Conservation (phyloP, 768 basidiomycete species). For the Russula brevipes region DNA sequence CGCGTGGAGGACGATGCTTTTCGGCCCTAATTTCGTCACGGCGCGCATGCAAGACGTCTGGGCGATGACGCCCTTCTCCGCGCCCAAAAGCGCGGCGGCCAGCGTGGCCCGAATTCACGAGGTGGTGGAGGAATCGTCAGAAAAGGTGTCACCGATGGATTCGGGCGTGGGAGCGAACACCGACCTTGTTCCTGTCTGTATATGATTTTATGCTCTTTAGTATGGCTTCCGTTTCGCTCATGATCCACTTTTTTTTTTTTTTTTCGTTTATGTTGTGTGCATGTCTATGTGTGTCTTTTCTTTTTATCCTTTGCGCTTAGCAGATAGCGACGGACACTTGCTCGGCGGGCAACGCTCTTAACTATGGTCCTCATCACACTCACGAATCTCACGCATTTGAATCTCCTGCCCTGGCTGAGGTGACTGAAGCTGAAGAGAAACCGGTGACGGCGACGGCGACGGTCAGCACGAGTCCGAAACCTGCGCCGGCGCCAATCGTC, state of each 20-base stretch:
- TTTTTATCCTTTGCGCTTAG: conserved; percentile 1
- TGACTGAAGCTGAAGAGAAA: neutral
- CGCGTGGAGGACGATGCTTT: conserved; percentile 32
- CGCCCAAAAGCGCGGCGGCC: conserved; percentile 3
- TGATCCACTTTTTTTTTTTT: conserved; percentile 12
- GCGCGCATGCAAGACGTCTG: conserved; percentile 34
- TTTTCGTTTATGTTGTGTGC: no score
- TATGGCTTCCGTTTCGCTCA: conserved; percentile 20
- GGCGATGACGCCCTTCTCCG: conserved; percentile 28
- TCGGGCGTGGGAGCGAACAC: conserved; percentile 23
- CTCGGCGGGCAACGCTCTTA: conserved; percentile 13
- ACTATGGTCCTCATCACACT: conserved; percentile 34
- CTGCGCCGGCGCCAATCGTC: neutral
- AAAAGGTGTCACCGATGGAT: conserved; percentile 20
- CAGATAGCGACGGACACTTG: conserved; percentile 19
- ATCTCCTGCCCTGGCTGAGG: neutral
- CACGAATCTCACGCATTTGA: conserved; percentile 37
- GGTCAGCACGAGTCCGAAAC: neutral
- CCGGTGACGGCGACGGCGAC: neutral
- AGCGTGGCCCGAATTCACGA: conserved; percentile 13
- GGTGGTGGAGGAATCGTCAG: conserved; percentile 15
- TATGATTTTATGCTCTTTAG: conserved; percentile 38
- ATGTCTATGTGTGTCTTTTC: neutral
- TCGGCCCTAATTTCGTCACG: conserved; percentile 32
- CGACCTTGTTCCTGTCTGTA: conserved; percentile 45